phyloP scores from a whole-genome alignment of 208 protist genomes.

The Wallacemonas collosoma region DNA sequence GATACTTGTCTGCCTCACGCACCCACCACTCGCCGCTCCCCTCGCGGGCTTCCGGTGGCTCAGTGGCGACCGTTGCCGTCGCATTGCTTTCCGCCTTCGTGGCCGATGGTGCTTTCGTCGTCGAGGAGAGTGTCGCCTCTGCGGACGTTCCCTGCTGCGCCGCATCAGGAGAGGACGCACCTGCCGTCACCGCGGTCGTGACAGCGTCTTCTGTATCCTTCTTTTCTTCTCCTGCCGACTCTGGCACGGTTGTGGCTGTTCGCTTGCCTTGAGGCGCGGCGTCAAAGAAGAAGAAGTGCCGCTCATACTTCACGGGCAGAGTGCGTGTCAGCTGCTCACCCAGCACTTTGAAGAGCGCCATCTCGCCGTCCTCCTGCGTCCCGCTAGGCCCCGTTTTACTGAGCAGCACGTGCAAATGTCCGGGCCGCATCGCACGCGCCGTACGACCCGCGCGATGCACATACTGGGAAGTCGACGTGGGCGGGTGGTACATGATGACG shows the following conservation, averaged over 20 bases:
- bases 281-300: constrained; percentile 82
- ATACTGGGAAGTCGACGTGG: constrained; percentile 93
- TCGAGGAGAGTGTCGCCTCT: too few relatives aligned
- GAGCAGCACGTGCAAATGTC: constrained; percentile 81
- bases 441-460: constrained; percentile 97
- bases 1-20: constrained; percentile 36
- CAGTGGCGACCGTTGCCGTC: background rate
- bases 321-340: constrained; percentile 53
- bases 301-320: constrained; percentile 73
- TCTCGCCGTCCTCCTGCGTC: constrained; percentile 68
- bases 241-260: constrained; percentile 4
- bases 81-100: background rate
- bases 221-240: too few relatives aligned
- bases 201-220: background rate
- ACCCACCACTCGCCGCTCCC: constrained; percentile 63
- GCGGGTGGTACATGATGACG: constrained; percentile 92
- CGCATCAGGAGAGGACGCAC: background rate
- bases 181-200: too few relatives aligned
- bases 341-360: constrained; percentile 67
- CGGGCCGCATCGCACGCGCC: constrained; percentile 90
- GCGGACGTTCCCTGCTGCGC: background rate
- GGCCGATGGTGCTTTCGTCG: too few relatives aligned
- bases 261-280: constrained; percentile 24
- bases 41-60: background rate
- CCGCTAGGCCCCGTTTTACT: constrained; percentile 70